A percentile compares a stretch with the other conserved stretches of the same genome.
phyloP scores from a whole-genome alignment of 1,284 basidiomycete genomes.

The Stereum hirsutum region DNA sequence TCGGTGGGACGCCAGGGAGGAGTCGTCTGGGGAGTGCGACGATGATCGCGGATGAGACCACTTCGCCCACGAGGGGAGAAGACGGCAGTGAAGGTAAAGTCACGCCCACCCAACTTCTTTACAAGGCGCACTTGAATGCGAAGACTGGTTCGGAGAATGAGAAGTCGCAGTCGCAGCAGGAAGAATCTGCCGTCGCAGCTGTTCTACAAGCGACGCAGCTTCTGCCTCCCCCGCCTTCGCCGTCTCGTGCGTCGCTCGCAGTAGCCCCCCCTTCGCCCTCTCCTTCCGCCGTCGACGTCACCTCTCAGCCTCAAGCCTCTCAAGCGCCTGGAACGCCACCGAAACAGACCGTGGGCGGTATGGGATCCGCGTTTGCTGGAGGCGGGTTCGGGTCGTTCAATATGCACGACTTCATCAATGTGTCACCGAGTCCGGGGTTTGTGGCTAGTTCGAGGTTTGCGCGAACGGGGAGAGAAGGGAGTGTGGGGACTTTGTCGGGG shows the following conservation, averaged over 20 bases:
- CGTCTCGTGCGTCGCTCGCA: conserved; percentile 17
- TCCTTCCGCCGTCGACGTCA: conserved; percentile 6
- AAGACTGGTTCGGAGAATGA: conserved; percentile 1
- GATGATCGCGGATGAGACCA: too few relatives aligned
- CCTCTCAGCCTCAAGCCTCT: conserved; percentile 8
- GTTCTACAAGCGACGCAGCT: conserved; percentile 17
- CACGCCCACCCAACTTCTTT: too few relatives aligned
- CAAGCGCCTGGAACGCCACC: conserved; percentile 7
- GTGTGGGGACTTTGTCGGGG: conserved; percentile 23
- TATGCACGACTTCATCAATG: conserved; percentile 63
- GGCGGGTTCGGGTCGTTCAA: too few relatives aligned
- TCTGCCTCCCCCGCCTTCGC: conserved; percentile 28
- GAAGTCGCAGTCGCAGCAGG: not conserved
- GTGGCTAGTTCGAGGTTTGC: too few relatives aligned
- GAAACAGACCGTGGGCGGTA: conserved; percentile 22
- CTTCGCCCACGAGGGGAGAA: too few relatives aligned
- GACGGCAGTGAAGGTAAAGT: too few relatives aligned
- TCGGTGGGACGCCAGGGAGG: conserved; percentile 1
- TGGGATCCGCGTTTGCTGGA: too few relatives aligned
- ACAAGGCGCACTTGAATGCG: not conserved
- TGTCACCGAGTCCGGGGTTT: conserved; percentile 54
- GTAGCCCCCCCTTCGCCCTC: conserved; percentile 22
- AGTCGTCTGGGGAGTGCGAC: not conserved
- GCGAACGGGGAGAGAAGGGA: conserved; percentile 6
- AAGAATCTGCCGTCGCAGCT: not conserved